Percentiles rank a stretch among this genome's conserved stretches.
phyloP scores from a whole-genome alignment of 306 rosid species.

The Sophora flavescens region DNA sequence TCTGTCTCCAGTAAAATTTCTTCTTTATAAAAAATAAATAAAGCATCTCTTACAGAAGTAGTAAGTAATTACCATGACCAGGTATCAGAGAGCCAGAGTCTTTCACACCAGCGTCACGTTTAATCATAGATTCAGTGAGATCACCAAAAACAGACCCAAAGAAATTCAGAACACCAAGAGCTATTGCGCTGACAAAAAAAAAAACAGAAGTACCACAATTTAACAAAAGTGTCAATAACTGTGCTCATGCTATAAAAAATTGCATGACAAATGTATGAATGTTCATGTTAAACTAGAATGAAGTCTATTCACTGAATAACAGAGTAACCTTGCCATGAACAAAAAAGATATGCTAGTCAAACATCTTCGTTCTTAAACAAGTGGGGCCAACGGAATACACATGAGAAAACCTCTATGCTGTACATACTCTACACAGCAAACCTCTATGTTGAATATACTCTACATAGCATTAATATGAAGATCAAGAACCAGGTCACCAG shows the following conservation, averaged over 20 bases:
- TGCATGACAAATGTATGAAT: conserved; percentile 28
- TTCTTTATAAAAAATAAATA: conserved; percentile 17
- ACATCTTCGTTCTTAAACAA: conserved; percentile 26
- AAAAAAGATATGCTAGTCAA: conserved; percentile 18
- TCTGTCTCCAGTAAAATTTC: not conserved
- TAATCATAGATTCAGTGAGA: conserved; percentile 98
- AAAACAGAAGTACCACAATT: conserved; percentile 17
- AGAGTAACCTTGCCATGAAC: conserved; percentile 11
- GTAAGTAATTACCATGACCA: conserved; percentile 84
- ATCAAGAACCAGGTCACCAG: conserved; percentile 9
- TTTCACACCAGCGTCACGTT: conserved; percentile 97
- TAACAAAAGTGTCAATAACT: conserved; percentile 19
- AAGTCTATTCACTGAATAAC: conserved; percentile 14
- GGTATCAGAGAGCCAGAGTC: conserved; percentile 97
- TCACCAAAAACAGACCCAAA: conserved; percentile 90
- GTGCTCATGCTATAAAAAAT: conserved; percentile 15
- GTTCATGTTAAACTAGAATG: conserved; percentile 30
- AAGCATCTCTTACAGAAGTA: conserved; percentile 30
- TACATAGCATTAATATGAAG: not conserved
- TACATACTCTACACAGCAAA: not conserved
- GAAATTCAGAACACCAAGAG: conserved; percentile 86
- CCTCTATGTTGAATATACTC: not conserved
- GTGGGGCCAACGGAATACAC: not conserved
- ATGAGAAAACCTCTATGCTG: not conserved
- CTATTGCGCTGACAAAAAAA: conserved; percentile 66